Percentiles rank a stretch among this genome's conserved stretches.
Evolutionary conservation across 805 yeast genomes (phyloP).

Genomic region (Teunomyces stri): DNA sequence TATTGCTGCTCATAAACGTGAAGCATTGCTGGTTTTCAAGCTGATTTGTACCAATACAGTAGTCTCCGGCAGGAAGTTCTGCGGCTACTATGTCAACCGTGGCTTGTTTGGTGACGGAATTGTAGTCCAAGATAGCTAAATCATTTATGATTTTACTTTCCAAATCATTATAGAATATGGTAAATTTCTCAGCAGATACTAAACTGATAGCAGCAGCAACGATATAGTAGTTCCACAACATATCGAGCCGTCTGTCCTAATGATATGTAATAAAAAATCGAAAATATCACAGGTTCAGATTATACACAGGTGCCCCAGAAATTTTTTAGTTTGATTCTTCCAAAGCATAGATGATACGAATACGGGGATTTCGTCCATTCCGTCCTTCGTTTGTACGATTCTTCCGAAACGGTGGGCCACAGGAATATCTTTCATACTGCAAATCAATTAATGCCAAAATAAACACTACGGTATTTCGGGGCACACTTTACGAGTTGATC

Average conservation of each 20-base stretch:
- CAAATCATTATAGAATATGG: conserved; percentile 1
- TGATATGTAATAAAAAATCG: no score
- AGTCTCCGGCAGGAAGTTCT: conserved; percentile 6
- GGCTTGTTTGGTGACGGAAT: not conserved
- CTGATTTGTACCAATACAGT: conserved; percentile 34
- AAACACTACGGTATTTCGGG: conserved; percentile 47
- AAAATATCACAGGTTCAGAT: not conserved
- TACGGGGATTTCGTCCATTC: not conserved
- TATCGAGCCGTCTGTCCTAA: not conserved
- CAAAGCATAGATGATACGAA: not conserved
- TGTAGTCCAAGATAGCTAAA: not conserved
- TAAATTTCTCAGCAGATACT: not conserved
- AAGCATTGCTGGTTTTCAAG: conserved; percentile 32
- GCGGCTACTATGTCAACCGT: not conserved
- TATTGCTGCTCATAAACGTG: conserved; percentile 11
- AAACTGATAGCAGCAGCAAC: not conserved
- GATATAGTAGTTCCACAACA: conserved; percentile 1
- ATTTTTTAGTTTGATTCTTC: not conserved
- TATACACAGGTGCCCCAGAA: not conserved
- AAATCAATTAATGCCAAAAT: conserved; percentile 16
- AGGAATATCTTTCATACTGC: conserved; percentile 31
- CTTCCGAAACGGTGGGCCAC: conserved; percentile 5
- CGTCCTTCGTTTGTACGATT: not conserved
- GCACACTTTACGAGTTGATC: conserved; percentile 54
- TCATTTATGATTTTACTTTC: not conserved